phyloP scores from a whole-genome alignment of 2,329 filamentous ascomycete genomes.

The Madurella mycetomatis region DNA sequence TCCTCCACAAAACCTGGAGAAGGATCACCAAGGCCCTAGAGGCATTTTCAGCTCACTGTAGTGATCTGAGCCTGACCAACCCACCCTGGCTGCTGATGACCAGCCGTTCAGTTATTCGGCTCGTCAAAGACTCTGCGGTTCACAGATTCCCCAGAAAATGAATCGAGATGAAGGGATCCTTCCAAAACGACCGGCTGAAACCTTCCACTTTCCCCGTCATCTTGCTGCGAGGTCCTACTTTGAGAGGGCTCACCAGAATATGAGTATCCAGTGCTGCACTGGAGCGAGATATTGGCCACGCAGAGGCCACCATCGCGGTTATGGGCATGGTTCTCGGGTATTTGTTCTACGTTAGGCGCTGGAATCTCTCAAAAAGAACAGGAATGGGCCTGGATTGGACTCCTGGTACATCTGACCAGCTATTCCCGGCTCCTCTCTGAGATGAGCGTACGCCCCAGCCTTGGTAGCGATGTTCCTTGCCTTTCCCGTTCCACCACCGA shows the following conservation, averaged over 20 bases:
- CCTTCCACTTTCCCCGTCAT: conserved; percentile 24
- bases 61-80: neutral
- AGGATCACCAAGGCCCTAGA: conserved; percentile 13
- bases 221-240: conserved; percentile 19
- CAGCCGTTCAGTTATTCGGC: conserved; percentile 22
- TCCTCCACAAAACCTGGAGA: conserved; percentile 21
- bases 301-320: conserved; percentile 18
- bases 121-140: neutral
- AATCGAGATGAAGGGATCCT: conserved; percentile 17
- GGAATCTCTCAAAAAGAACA: conserved; percentile 2
- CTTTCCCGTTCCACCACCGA: conserved; percentile 1
- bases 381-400: conserved; percentile 24
- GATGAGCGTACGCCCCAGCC: conserved; percentile 12
- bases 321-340: conserved; percentile 21
- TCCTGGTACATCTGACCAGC: conserved; percentile 34
- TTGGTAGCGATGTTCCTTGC: conserved; percentile 5
- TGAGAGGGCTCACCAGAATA: conserved; percentile 59
- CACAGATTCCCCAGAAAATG: conserved; percentile 6
- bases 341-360: conserved; percentile 8
- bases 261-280: conserved; percentile 32
- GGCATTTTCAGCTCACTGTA: neutral
- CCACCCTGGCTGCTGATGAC: conserved; percentile 8
- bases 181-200: conserved; percentile 19
- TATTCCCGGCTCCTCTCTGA: conserved; percentile 40
- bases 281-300: conserved; percentile 15